Evolutionary conservation across 148 eudicot genomes (phyloP).

Genomic region (Rhododendron kiyosumense): DNA sequence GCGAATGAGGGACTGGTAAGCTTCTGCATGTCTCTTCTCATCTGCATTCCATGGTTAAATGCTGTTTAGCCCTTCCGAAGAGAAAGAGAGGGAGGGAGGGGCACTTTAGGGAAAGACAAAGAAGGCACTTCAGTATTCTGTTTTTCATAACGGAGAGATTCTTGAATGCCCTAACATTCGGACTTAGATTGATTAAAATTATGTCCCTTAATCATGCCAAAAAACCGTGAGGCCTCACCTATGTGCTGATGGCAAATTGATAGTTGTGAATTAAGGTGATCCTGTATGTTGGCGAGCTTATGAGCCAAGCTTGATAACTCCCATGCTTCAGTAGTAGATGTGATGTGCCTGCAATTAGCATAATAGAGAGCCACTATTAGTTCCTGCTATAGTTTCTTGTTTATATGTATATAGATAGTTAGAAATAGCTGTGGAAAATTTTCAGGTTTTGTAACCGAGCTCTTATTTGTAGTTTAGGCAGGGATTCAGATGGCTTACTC

Average conservation of each 20-base stretch:
- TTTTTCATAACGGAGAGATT: neutral
- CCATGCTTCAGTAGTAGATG: conserved; percentile 88
- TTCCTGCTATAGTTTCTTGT: neutral
- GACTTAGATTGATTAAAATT: neutral
- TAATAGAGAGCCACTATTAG: neutral
- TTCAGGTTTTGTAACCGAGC: neutral
- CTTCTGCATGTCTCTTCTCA: conserved; percentile 70
- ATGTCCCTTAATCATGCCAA: neutral
- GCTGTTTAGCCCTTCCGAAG: neutral
- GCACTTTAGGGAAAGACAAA: neutral
- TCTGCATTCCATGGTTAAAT: conserved; percentile 34
- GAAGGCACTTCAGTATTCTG: neutral
- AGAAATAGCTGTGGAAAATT: neutral
- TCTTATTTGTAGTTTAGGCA: neutral
- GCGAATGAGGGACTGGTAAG: conserved; percentile 49
- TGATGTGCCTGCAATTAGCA: conserved; percentile 33
- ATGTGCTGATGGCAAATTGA: conserved; percentile 62
- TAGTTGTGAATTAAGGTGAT: conserved; percentile 68
- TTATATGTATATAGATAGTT: neutral
- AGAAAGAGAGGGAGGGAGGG: neutral
- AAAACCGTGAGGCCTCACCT: conserved; percentile 32
- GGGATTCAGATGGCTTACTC: conserved; percentile 46
- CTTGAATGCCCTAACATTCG: neutral
- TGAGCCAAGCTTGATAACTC: conserved; percentile 85
- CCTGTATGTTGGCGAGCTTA: conserved; percentile 65